phyloP scores from a whole-genome alignment of 2,329 filamentous ascomycete genomes.

The Arthroderma uncinatum region DNA sequence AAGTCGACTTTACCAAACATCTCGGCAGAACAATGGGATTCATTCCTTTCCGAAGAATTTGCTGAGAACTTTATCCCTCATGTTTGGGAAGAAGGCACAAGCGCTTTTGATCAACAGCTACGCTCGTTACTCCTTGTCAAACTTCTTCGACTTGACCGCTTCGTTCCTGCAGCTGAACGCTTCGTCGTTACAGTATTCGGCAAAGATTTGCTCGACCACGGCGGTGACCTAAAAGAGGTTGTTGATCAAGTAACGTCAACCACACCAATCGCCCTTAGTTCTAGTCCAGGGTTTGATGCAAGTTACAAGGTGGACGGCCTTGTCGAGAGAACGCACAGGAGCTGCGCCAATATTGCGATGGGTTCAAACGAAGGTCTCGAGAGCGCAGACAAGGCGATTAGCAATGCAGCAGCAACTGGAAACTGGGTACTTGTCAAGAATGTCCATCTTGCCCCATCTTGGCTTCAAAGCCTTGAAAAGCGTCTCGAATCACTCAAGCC shows the following conservation, averaged over 20 bases:
- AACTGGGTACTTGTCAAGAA: constrained; percentile 99
- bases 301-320: constrained; percentile 97
- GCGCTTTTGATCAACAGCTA: constrained; percentile 63
- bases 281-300: constrained; percentile 91
- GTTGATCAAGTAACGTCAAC: constrained; percentile 73
- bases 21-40: constrained; percentile 57
- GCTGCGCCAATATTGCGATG: constrained; percentile 97
- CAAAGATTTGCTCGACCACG: constrained; percentile 65
- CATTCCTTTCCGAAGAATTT: constrained; percentile 73
- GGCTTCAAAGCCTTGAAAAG: constrained; percentile 96
- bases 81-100: constrained; percentile 56
- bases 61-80: constrained; percentile 74
- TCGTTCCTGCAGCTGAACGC: constrained; percentile 84
- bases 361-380: constrained; percentile 90
- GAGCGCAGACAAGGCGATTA: constrained; percentile 90
- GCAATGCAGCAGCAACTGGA: constrained; percentile 78
- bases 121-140: constrained; percentile 83
- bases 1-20: constrained; percentile 59
- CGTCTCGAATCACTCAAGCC: constrained; percentile 91
- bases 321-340: constrained; percentile 69
- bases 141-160: constrained; percentile 86
- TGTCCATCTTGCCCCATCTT: constrained; percentile 88
- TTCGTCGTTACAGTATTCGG: constrained; percentile 84
- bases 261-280: constrained; percentile 81
- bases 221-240: constrained; percentile 74